These are phyloP conservation scores for Typha latifolia DNA, from an alignment of 176 grass and related monocot genomes.

Conservation along the genomic window DNA sequence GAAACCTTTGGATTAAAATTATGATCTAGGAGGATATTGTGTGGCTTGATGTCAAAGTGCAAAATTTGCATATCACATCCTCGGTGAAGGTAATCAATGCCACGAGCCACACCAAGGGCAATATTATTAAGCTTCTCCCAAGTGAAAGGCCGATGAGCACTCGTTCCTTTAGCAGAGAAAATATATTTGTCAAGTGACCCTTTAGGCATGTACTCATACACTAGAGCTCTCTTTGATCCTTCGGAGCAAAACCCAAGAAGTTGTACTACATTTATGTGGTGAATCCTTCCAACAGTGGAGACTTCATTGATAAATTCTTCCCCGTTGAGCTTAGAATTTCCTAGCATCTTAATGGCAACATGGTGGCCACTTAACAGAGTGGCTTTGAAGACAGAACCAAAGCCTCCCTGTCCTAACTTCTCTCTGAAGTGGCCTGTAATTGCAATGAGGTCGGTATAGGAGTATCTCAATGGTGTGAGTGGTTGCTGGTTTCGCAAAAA, in stretches of 20 bases:
- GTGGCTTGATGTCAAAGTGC: too few species aligned
- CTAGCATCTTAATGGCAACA: not conserved
- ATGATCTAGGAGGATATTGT: too few species aligned
- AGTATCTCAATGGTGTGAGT: not conserved
- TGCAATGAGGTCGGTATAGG: slow-evolving; percentile 9
- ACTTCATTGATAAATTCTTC: slow-evolving; percentile 10
- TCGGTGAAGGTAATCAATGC: slow-evolving; percentile 8
- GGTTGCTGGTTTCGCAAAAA: too few species aligned
- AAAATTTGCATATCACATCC: slow-evolving; percentile 11
- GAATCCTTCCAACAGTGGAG: slow-evolving; percentile 5
- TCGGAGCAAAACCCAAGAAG: not conserved
- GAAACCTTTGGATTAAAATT: too few species aligned
- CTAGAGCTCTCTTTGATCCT: too few species aligned
- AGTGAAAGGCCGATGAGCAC: not conserved
- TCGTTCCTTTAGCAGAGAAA: not conserved
- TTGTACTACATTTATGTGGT: not conserved
- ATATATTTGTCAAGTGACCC: too few species aligned
- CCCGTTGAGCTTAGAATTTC: slow-evolving; percentile 1
- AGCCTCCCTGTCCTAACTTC: slow-evolving; percentile 11
- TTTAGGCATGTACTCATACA: too few species aligned
- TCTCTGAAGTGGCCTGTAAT: slow-evolving; percentile 8
- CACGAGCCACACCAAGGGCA: not conserved
- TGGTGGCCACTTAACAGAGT: too few species aligned
- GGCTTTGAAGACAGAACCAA: too few species aligned
- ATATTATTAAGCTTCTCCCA: slow-evolving; percentile 2